Evolutionary conservation across 1,284 basidiomycete species (phyloP), one percentile per base, ranked within the genome.

Genomic region (Sporisorium exsertum): DNA sequence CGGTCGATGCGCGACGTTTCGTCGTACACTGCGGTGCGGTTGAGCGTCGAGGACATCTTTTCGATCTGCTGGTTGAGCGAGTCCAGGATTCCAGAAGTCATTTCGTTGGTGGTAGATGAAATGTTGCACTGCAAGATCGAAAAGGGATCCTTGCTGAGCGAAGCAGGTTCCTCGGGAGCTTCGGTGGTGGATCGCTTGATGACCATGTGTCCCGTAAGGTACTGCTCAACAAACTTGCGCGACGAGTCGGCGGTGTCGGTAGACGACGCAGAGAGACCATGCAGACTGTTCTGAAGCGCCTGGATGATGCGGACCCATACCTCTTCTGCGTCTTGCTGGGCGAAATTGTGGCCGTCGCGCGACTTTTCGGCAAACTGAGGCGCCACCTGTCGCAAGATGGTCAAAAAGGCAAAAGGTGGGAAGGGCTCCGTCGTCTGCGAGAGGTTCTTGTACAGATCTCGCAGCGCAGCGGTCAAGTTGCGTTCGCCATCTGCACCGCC

Each of bases 261-360:
- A 2, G 51, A 61, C 1, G 67, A 54, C 3, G 54, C 16, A 2
- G 73, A 56, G 16, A 82, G 68, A 24, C 58, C 79, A 47, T 55
- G 59, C 3, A 96, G 73, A 2, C 84, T 88, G 9, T 90, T 89
- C 67, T 91, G 90, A 22, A 98, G 88, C 0, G 92, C 90, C 59
- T 92, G 91, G n/a, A 95, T 87, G 71, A 98, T 90, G 63, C 92
- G 90, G 2, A 90, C 90, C 89, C 93, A 97, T 69, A 94, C 97
- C 86, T 99, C 96, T 84, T 98, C 96, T 15, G 96, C 96, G 84
- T 99, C 96, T 62, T 98, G 96, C 86, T 98, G 96, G 2, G 95
- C 92, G 81, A 91, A 96, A 22, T 77, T 72, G 35, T 72, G 70
- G 7, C 89, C 89, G 16, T 73, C 72, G 22, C 81, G 74, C 0